These are phyloP conservation scores for Incumbomyces lentus DNA, from an alignment of 2,329 filamentous ascomycete genomes.

Conservation along the genomic window DNA sequence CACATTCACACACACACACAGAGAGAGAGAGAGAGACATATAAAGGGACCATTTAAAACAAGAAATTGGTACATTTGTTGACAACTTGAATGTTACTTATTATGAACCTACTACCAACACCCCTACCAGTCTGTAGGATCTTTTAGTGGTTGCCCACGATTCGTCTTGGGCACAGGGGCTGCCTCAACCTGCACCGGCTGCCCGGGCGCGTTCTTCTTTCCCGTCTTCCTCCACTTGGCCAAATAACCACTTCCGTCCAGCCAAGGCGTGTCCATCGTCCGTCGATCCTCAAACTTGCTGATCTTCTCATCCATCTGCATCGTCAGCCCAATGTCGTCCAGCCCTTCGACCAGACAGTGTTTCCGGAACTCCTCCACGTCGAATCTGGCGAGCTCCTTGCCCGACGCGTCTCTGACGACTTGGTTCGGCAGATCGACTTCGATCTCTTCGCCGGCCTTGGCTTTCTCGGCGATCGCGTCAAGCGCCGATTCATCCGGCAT, in stretches of 20 bases:
- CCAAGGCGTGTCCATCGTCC: conserved; percentile 75
- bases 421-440: conserved; percentile 85
- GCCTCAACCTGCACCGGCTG: conserved; percentile 55
- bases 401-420: conserved; percentile 63
- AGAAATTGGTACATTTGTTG: too few species aligned
- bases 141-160: conserved; percentile 69
- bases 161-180: conserved; percentile 72
- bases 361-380: conserved; percentile 89
- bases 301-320: conserved; percentile 91
- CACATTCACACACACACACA: too few species aligned
- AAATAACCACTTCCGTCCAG: conserved; percentile 80
- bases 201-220: conserved; percentile 19
- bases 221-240: conserved; percentile 35
- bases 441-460: conserved; percentile 67
- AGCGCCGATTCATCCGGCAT: conserved; percentile 59
- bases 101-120: too few species aligned
- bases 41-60: too few species aligned
- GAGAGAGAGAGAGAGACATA: too few species aligned
- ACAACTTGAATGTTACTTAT: too few species aligned
- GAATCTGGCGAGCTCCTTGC: conserved; percentile 65
- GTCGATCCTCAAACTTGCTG: conserved; percentile 64
- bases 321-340: conserved; percentile 91
- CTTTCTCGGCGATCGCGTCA: conserved; percentile 63
- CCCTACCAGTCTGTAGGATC: conserved; percentile 94
- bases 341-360: conserved; percentile 84